A percentile compares a stretch with the other conserved stretches of the same genome.
phyloP scores from a whole-genome alignment of 2,329 filamentous ascomycete genomes.

The Ascochyta lentis region DNA sequence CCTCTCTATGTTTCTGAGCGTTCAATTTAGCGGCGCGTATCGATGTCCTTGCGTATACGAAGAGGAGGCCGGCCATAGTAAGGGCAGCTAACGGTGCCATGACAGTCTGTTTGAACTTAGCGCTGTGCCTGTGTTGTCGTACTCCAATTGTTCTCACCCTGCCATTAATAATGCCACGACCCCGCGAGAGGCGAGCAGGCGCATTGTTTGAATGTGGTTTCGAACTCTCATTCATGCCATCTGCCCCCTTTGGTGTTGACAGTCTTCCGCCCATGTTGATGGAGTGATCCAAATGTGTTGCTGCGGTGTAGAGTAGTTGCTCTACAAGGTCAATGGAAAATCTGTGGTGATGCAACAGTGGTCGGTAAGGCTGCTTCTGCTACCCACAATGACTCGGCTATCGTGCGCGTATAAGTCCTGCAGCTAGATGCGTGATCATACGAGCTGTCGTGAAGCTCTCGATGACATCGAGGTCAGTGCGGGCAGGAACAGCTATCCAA shows the following conservation, averaged over 20 bases:
- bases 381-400: background rate
- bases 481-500: slow-evolving; percentile 14
- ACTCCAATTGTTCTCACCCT: slow-evolving; percentile 25
- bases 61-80: slow-evolving; percentile 66
- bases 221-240: slow-evolving; percentile 52
- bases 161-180: slow-evolving; percentile 46
- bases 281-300: background rate
- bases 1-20: slow-evolving; percentile 64
- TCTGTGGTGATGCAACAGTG: background rate
- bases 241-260: slow-evolving; percentile 53
- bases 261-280: slow-evolving; percentile 55
- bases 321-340: background rate
- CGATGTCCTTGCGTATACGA: slow-evolving; percentile 68
- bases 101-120: slow-evolving; percentile 52
- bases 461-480: slow-evolving; percentile 31
- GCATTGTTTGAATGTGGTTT: slow-evolving; percentile 44
- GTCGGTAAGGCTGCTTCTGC: background rate
- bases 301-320: background rate
- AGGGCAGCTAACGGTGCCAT: slow-evolving; percentile 68
- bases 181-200: slow-evolving; percentile 37
- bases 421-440: slow-evolving; percentile 13
- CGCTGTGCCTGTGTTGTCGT: background rate
- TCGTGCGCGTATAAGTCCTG: background rate
- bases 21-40: slow-evolving; percentile 72
- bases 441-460: slow-evolving; percentile 19